Percentiles rank a stretch among this genome's conserved stretches.
These are phyloP conservation scores for Diaporthe sp. DNA, from an alignment of 2,329 filamentous ascomycete genomes.

Conservation along the genomic window DNA sequence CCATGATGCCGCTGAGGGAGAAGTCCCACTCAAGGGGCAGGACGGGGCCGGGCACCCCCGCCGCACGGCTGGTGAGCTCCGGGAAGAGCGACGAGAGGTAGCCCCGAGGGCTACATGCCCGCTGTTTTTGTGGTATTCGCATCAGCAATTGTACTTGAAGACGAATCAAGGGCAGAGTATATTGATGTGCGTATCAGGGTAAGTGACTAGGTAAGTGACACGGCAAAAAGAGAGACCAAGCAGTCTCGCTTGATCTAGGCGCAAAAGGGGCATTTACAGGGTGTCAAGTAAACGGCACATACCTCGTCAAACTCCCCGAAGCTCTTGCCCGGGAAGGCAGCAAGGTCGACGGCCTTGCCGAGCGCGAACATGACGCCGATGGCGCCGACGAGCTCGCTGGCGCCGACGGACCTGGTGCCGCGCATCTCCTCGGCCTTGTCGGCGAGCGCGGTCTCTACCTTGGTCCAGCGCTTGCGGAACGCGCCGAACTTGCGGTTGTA, in stretches of 20 bases:
- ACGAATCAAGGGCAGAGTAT: neutral
- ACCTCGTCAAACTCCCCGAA: slow-evolving; percentile 22
- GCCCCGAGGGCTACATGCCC: slow-evolving; percentile 9
- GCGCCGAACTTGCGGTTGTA: neutral
- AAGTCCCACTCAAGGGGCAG: slow-evolving; percentile 8
- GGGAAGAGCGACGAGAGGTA: slow-evolving; percentile 25
- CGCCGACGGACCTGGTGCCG: neutral
- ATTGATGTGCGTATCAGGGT: neutral
- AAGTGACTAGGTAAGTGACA: no score
- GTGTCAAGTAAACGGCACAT: neutral
- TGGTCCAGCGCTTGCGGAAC: slow-evolving; percentile 3
- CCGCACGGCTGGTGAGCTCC: slow-evolving; percentile 3
- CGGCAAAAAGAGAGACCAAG: no score
- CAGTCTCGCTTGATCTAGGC: no score
- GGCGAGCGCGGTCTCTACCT: neutral
- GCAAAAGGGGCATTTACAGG: no score
- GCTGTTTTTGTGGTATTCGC: neutral
- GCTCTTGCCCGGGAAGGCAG: neutral
- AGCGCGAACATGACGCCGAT: slow-evolving; percentile 17
- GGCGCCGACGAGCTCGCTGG: neutral
- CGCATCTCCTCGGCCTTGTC: slow-evolving; percentile 2
- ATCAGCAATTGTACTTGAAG: neutral
- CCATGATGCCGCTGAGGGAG: slow-evolving; percentile 10
- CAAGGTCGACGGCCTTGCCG: slow-evolving; percentile 20
- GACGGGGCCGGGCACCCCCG: neutral